Evolutionary conservation across 2,329 filamentous ascomycete genomes (phyloP), one percentile per base, ranked within the genome.

Genomic region (Hypoxylon sp.): DNA sequence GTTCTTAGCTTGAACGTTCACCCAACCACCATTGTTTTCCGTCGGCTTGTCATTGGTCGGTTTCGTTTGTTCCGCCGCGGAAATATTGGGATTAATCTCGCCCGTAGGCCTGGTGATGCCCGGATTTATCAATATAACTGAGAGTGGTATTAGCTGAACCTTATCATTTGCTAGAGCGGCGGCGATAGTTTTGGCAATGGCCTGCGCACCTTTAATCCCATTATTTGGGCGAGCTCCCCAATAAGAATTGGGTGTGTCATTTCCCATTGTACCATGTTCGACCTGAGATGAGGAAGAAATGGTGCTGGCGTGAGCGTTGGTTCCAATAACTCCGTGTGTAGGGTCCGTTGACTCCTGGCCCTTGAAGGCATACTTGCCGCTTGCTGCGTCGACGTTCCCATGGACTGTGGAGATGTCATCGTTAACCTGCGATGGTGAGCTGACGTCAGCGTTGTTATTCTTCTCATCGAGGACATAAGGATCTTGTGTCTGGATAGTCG

Each of bases 21-120:
- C 35, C 63, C 63, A 65, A 8, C 56, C 63, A 11, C 46, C 51
- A 8, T 56, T 9, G 5, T 13, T 3, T 9, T 17, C 14, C 17
- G 14, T 17, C 11, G 33, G 19, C 17, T n/a, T 26, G 17, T 19
- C 13, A 5, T 22, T 19, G 22, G 17, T 33, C 24, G 2, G 3
- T 5, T n/a, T n/a, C n/a, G 52, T 24, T 54, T 24, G 33, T 19
- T 29, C 17, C 14, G 10, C 33, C 10, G 31, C 4, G 13, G 5
- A 26, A 11, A n/a, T 22, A 17, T 10, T 44, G 17, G 17, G 4
- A 22, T n/a, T 11, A n/a, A 11, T 22, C 39, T 44, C 39, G 39
- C 39, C 22, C 39, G 17, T 19, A 19, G 8, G 4, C 17, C 22
- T 5, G 39, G 39, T 3, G 17, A 5, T 9, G 3, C 3, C 10